Evolutionary conservation across 192 early-diverging fungal species (phyloP).

Genomic region (Backusella tarrabulga): DNA sequence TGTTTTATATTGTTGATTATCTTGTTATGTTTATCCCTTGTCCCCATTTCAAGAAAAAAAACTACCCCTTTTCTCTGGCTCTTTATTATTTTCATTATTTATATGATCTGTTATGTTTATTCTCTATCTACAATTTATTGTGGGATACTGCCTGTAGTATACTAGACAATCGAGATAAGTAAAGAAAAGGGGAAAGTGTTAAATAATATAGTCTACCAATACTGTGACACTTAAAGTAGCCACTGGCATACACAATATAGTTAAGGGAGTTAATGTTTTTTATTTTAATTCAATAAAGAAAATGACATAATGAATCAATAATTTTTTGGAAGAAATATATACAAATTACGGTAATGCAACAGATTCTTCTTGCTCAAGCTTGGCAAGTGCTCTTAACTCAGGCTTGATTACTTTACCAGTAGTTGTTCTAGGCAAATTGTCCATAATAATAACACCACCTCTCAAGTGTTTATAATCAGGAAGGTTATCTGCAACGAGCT

Average conservation of each 20-base stretch:
- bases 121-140: not conserved
- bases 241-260: not conserved
- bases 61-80: not conserved
- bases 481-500: slow-evolving; percentile 54
- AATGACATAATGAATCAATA: not conserved
- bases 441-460: slow-evolving; percentile 76
- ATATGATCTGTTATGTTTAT: not conserved
- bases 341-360: not conserved
- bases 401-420: slow-evolving; percentile 81
- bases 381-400: slow-evolving; percentile 44
- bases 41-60: not conserved
- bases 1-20: not conserved
- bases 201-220: not conserved
- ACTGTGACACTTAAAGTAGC: not conserved
- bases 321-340: not conserved
- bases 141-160: not conserved
- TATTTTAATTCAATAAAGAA: not conserved
- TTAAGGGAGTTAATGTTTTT: not conserved
- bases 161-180: not conserved
- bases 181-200: not conserved
- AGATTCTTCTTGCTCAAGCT: not conserved
- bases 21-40: not conserved
- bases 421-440: slow-evolving; percentile 71
- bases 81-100: not conserved
- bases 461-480: slow-evolving; percentile 73